phyloP scores from a whole-genome alignment of 805 yeast species.

The Starmerella bombicola region DNA sequence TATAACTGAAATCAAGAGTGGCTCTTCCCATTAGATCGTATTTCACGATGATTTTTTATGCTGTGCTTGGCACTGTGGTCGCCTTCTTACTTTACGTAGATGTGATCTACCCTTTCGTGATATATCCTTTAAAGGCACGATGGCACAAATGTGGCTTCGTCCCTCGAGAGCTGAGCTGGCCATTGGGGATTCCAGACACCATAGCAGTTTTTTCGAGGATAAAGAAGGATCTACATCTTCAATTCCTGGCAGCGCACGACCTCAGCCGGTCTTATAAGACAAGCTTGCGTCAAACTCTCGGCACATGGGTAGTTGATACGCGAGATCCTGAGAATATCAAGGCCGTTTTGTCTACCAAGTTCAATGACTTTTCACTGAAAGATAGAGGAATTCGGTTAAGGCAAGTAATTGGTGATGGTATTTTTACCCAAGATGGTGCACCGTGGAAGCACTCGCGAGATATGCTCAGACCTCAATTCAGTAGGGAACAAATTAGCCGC shows the following conservation, averaged over 20 bases:
- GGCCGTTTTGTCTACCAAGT: slow-evolving; percentile 25
- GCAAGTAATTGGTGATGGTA: slow-evolving; percentile 29
- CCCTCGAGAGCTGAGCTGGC: neutral
- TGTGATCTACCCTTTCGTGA: slow-evolving; percentile 2
- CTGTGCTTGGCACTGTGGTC: no score
- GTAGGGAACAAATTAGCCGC: slow-evolving; percentile 27
- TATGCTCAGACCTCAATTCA: slow-evolving; percentile 30
- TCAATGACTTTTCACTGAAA: slow-evolving; percentile 28
- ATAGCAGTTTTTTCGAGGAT: neutral
- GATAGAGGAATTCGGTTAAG: slow-evolving; percentile 22
- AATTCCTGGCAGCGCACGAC: neutral
- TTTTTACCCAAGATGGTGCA: slow-evolving; percentile 29
- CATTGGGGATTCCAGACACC: slow-evolving; percentile 6
- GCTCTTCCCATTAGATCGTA: no score
- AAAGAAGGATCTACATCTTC: neutral
- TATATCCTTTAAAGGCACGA: slow-evolving; percentile 3
- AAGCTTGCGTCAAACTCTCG: slow-evolving; percentile 4
- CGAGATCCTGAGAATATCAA: slow-evolving; percentile 26
- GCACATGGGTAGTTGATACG: slow-evolving; percentile 16
- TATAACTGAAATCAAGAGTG: no score
- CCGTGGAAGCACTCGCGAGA: slow-evolving; percentile 31
- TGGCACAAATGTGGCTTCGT: slow-evolving; percentile 1
- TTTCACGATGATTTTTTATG: no score
- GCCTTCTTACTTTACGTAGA: slow-evolving; percentile 6
- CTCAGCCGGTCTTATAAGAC: neutral